A percentile compares a stretch with the other conserved stretches of the same genome.
Evolutionary conservation across 345 rosid species (phyloP).

Genomic region (Hypericum perforatum): DNA sequence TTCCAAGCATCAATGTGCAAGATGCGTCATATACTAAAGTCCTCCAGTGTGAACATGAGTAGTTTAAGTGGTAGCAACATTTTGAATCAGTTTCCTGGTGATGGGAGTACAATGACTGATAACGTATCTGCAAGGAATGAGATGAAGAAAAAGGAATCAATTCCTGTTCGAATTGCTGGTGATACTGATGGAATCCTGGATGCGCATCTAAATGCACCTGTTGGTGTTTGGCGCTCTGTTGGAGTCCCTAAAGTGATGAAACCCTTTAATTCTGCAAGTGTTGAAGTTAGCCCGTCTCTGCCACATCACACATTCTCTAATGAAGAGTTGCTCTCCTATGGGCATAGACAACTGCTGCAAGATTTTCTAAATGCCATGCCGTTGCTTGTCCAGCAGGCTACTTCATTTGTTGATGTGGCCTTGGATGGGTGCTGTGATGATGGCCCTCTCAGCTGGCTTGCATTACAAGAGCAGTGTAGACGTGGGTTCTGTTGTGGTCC

Average conservation of each 20-base stretch:
- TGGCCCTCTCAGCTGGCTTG: constrained; percentile 97
- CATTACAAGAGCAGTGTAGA: constrained; percentile 94
- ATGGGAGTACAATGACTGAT: constrained; percentile 67
- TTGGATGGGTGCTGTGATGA: constrained; percentile 88
- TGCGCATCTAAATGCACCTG: constrained; percentile 69
- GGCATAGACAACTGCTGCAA: constrained; percentile 84
- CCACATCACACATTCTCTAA: constrained; percentile 62
- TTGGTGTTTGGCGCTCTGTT: constrained; percentile 96
- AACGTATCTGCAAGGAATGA: constrained; percentile 64
- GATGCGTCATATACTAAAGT: constrained; percentile 55
- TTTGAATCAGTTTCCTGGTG: constrained; percentile 65
- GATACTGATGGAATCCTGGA: constrained; percentile 77
- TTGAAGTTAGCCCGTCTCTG: constrained; percentile 67
- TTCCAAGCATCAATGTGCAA: constrained; percentile 92
- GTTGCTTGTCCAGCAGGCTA: constrained; percentile 92
- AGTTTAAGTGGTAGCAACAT: constrained; percentile 48
- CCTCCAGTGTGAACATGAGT: constrained; percentile 45
- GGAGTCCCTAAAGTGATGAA: constrained; percentile 74
- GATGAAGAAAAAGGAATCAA: constrained; percentile 68
- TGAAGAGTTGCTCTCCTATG: constrained; percentile 68
- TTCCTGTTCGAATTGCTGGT: constrained; percentile 90
- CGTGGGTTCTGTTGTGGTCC: constrained; percentile 95
- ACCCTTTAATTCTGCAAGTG: constrained; percentile 46
- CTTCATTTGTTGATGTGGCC: constrained; percentile 90
- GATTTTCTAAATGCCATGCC: constrained; percentile 87